Evolutionary conservation across 768 basidiomycete species (phyloP), one percentile per base, ranked within the genome.

Genomic region (Lactarius quietus): DNA sequence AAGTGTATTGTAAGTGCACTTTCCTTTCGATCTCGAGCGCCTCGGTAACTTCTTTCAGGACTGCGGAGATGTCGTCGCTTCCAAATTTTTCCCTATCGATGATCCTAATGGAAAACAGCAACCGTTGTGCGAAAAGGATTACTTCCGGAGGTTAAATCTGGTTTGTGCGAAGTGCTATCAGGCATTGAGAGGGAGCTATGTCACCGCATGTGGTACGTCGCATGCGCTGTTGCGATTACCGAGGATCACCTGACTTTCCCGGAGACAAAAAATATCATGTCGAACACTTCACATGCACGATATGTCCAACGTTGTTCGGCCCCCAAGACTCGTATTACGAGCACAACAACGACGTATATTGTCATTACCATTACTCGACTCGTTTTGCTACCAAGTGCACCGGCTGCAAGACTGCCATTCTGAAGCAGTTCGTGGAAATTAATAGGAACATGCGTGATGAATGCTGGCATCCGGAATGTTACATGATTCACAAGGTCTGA

Each of bases 391-490:
- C 94, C 56, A 98, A 98, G 76, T 99, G 97, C 74, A 95, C 93
- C 0, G 97, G 97, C 6, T 99, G 97, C 77, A 92, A 86, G 70
- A 97, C 89, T 65, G 97, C 97, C 20, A 98, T 99, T 67, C 79
- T 99, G 70, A 99, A 99, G 79, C 97, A 99, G 76, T 99, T 98
- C 73, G 97, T 99, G 67, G 97, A 99, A 79, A 98, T 99, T 78
- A 98, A 98, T 73, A 86, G 97, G 66, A 98, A 98, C 77, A 92
- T 90, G 84, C 84, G 89, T 69, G 95, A 99, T 77, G 97, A 99
- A 79, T 98, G 96, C 74, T 99, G 97, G 96, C 97, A 99, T 83
- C 97, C 97, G 61, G 97, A 99, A 76, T 99, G 97, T 76, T 98
- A 98, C 77, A 98, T 98, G 96, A 98, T 99, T 70, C 95, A 98